Evolutionary conservation across 2,329 filamentous ascomycete species (phyloP), one percentile per base, ranked within the genome.

Genomic region (Trichoderma afroharzianum): DNA sequence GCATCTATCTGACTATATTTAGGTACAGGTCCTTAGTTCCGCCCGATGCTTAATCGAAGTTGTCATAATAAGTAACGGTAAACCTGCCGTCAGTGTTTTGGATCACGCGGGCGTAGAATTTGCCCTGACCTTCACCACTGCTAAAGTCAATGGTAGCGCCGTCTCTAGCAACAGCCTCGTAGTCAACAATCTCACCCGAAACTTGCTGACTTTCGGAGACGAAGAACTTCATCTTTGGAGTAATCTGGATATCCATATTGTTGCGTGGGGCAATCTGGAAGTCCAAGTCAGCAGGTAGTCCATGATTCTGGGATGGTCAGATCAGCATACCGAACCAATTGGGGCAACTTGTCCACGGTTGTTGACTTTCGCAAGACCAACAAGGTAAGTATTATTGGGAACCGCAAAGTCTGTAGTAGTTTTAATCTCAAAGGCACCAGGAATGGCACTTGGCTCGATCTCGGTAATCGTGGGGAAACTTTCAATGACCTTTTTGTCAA

Each of bases 331-430:
- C 3, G 63, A 55, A 24, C 32, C 53, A 62, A 71, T 57, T 53
- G 70, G 70, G 32, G 57, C 63, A 57, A 71, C 70, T 28, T 71
- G 70, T 8, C 70, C 70, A 9, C 70, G 50, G 14, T 68, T 57
- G 15, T 68, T 71, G 55, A 71, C 63, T 24, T 71, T 68, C 39
- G 63, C 70, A 14, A 71, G 62, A 1, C 70, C 70, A 24, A 71
- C 15, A 15, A 71, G 70, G 26, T 71, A 71, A 1, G 53, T 71
- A 11, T 71, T 24, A 14, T 71, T 71, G 4, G 70, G 63, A 4
- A 55, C 6, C 6, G 7, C 8, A 28, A 71, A 68, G 30, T 71
- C 63, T 4, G 15, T 32, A 15, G 53, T 57, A 11, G 57, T 68
- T 5, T 71, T 68, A 43, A 71, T 21, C 50, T 71, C 70, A 28